Percentiles rank a stretch among this genome's conserved stretches.
Conservation (phyloP, 2,329 filamentous ascomycete genomes). For the Corniculantispora saksenae region DNA sequence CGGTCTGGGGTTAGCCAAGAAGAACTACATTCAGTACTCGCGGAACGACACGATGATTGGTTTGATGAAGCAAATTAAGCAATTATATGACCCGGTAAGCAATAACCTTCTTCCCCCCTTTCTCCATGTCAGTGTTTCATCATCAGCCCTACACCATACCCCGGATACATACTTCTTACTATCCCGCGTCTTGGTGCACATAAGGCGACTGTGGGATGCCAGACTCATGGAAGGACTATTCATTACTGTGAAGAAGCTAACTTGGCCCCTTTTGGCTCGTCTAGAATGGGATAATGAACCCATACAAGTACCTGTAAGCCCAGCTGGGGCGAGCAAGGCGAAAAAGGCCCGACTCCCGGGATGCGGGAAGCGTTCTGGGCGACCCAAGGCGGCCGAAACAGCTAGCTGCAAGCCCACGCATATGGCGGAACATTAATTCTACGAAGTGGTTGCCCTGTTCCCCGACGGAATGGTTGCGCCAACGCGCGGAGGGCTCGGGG, state of each 20-base stretch:
- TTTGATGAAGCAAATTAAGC: slow-evolving; percentile 94
- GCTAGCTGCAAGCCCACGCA: neutral
- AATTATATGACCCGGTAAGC: slow-evolving; percentile 89
- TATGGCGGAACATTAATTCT: neutral
- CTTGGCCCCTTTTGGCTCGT: slow-evolving; percentile 20
- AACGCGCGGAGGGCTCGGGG: neutral
- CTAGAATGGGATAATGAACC: slow-evolving; percentile 97
- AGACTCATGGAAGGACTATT: neutral
- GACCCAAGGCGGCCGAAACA: neutral
- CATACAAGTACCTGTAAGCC: slow-evolving; percentile 85
- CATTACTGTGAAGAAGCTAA: neutral
- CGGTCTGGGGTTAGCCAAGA: slow-evolving; percentile 91
- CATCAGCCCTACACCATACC: slow-evolving; percentile 6
- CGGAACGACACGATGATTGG: slow-evolving; percentile 82
- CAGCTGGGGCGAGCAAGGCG: neutral
- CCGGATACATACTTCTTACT: neutral
- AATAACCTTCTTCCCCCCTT: slow-evolving; percentile 2
- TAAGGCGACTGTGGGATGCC: neutral
- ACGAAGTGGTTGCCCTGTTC: neutral
- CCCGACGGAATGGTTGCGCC: slow-evolving; percentile 2
- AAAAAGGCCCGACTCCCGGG: neutral
- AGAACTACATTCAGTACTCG: slow-evolving; percentile 92
- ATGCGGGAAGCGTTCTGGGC: neutral
- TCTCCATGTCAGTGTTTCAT: neutral
- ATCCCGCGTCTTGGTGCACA: neutral